A percentile compares a stretch with the other conserved stretches of the same genome.
Evolutionary conservation across 2,329 filamentous ascomycete species (phyloP).

Genomic region (Raffaelea deltoideospora): DNA sequence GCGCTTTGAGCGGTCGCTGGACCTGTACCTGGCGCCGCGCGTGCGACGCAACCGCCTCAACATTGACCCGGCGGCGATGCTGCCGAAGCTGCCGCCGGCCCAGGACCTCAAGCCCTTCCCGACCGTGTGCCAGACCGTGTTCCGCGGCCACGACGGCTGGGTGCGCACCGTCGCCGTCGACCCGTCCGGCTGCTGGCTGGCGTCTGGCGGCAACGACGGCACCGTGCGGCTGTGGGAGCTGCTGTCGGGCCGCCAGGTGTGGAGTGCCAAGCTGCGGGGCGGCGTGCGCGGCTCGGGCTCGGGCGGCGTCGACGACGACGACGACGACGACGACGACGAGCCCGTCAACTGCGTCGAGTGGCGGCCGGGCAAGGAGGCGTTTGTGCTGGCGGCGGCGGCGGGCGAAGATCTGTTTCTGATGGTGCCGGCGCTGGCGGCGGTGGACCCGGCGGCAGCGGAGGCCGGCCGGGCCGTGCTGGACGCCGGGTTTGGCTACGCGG

Average conservation of each 20-base stretch:
- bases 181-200: constrained; percentile 70
- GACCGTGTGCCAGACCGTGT: constrained; percentile 74
- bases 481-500: constrained; percentile 86
- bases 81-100: constrained; percentile 84
- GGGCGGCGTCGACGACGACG: not conserved
- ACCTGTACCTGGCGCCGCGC: constrained; percentile 86
- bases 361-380: constrained; percentile 69
- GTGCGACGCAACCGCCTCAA: constrained; percentile 88
- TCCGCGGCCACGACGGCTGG: constrained; percentile 74
- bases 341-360: constrained; percentile 78
- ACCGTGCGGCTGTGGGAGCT: constrained; percentile 85
- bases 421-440: constrained; percentile 49
- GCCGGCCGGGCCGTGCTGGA: constrained; percentile 65
- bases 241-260: constrained; percentile 71
- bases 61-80: constrained; percentile 83
- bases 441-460: constrained; percentile 59
- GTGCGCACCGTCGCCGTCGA: constrained; percentile 77
- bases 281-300: no score
- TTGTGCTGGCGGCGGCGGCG: constrained; percentile 68
- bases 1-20: constrained; percentile 86
- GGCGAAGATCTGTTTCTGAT: constrained; percentile 79
- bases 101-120: constrained; percentile 93
- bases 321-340: constrained; percentile 42
- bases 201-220: constrained; percentile 88
- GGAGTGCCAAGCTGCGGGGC: constrained; percentile 63